These are phyloP conservation scores for Ramalina peruviana DNA, from an alignment of 495 filamentous ascomycete genomes.

Conservation along the genomic window DNA sequence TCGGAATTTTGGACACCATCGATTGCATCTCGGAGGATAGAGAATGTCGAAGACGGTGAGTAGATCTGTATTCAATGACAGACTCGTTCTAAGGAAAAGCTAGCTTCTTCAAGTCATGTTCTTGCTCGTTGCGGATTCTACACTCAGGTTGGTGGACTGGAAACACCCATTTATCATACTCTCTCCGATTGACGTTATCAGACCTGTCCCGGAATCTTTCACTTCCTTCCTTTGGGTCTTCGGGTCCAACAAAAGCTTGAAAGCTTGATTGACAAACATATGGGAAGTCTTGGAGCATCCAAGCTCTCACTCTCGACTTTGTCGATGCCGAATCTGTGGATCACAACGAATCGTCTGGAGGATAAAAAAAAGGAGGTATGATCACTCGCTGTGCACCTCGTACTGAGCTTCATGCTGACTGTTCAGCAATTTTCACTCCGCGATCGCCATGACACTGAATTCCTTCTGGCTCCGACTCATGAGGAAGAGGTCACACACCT, in stretches of 20 bases:
- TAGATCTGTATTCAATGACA: not conserved
- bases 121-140: constrained; percentile 1
- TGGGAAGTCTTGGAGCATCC: constrained; percentile 67
- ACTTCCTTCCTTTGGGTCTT: constrained; percentile 80
- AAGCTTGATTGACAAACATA: constrained; percentile 72
- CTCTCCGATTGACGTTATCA: constrained; percentile 15
- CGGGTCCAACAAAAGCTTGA: constrained; percentile 85
- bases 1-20: constrained; percentile 16
- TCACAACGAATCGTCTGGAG: constrained; percentile 47
- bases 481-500: constrained; percentile 90
- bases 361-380: constrained; percentile 44
- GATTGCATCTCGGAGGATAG: constrained; percentile 3
- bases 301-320: constrained; percentile 81
- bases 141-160: not conserved
- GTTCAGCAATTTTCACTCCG: constrained; percentile 61
- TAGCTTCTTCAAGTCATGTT: not conserved
- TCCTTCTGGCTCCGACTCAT: constrained; percentile 81
- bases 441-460: constrained; percentile 63
- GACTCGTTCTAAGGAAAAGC: not conserved
- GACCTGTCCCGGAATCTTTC: constrained; percentile 83
- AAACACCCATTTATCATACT: not conserved
- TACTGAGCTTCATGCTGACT: constrained; percentile 5
- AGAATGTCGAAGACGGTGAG: not conserved
- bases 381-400: not conserved
- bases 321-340: constrained; percentile 75